A percentile compares a stretch with the other conserved stretches of the same genome.
phyloP scores from a whole-genome alignment of 345 rosid genomes.

The Bruguiera sexangula region DNA sequence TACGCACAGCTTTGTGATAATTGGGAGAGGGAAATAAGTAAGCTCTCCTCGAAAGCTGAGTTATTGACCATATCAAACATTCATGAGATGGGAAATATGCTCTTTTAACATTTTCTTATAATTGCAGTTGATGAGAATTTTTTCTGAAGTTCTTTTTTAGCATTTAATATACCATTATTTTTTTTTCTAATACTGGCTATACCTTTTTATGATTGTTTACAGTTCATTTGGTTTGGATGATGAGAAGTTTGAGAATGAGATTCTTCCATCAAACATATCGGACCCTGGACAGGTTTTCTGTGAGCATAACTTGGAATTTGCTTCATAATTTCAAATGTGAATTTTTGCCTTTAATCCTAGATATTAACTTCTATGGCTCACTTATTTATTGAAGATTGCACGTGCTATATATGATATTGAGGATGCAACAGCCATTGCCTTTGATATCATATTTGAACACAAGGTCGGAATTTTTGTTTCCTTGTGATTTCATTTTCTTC shows the following conservation, averaged over 20 bases:
- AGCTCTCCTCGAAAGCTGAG: no score
- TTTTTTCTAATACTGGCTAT: neutral
- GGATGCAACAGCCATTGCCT: constrained; percentile 81
- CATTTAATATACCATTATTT: neutral
- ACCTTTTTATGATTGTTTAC: constrained; percentile 19
- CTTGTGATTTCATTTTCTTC: neutral
- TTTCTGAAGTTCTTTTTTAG: neutral
- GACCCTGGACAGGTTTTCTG: constrained; percentile 73
- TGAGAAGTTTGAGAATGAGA: constrained; percentile 70
- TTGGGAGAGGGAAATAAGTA: no score
- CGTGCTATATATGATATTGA: constrained; percentile 84
- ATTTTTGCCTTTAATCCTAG: constrained; percentile 1
- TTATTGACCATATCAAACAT: no score
- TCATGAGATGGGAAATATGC: neutral
- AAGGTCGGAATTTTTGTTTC: constrained; percentile 46
- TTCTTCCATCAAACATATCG: constrained; percentile 59
- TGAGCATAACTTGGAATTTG: constrained; percentile 19
- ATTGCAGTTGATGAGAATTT: neutral
- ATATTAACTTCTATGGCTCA: constrained; percentile 21
- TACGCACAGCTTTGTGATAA: no score
- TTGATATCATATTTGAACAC: constrained; percentile 68
- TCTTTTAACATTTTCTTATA: neutral
- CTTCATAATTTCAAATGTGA: neutral
- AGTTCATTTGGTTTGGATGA: constrained; percentile 85
- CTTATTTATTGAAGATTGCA: constrained; percentile 53